Conservation (phyloP, 441 rosid species). For the Lepidium campestre region DNA sequence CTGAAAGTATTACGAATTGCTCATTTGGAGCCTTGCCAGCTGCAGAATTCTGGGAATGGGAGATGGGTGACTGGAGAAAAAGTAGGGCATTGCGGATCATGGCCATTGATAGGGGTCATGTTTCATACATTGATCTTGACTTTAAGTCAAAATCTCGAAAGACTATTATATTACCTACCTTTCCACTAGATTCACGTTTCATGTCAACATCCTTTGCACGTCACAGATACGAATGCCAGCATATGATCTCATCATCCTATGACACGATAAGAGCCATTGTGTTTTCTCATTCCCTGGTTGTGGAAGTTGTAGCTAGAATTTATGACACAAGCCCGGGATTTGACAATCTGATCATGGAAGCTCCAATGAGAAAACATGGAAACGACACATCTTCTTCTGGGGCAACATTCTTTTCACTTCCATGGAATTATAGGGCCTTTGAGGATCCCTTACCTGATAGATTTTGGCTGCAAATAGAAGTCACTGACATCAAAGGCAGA, state of each 20-base stretch:
- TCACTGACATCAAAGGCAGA: slow-evolving; percentile 48
- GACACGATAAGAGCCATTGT: slow-evolving; percentile 79
- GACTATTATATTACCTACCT: slow-evolving; percentile 72
- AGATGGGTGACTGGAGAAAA: slow-evolving; percentile 97
- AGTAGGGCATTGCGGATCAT: slow-evolving; percentile 73
- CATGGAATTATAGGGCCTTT: slow-evolving; percentile 86
- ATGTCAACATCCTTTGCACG: slow-evolving; percentile 65
- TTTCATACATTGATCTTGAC: slow-evolving; percentile 69
- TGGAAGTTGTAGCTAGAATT: slow-evolving; percentile 67
- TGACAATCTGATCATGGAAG: slow-evolving; percentile 58
- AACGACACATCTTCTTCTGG: slow-evolving; percentile 43
- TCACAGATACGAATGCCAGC: slow-evolving; percentile 57
- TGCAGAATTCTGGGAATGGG: slow-evolving; percentile 97
- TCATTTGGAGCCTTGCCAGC: slow-evolving; percentile 47
- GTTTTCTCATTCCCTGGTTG: slow-evolving; percentile 60
- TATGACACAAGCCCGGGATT: slow-evolving; percentile 64
- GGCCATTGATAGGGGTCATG: slow-evolving; percentile 86
- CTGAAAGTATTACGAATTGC: slow-evolving; percentile 42
- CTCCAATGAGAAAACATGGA: slow-evolving; percentile 52
- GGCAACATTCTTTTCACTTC: slow-evolving; percentile 62
- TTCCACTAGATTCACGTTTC: slow-evolving; percentile 89
- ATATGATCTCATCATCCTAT: slow-evolving; percentile 61
- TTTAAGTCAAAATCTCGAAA: slow-evolving; percentile 50
- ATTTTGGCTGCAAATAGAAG: slow-evolving; percentile 86
- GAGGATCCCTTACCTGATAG: slow-evolving; percentile 81